Evolutionary conservation across 2,329 filamentous ascomycete genomes (phyloP).

Genomic region (Passalora sequoiae): DNA sequence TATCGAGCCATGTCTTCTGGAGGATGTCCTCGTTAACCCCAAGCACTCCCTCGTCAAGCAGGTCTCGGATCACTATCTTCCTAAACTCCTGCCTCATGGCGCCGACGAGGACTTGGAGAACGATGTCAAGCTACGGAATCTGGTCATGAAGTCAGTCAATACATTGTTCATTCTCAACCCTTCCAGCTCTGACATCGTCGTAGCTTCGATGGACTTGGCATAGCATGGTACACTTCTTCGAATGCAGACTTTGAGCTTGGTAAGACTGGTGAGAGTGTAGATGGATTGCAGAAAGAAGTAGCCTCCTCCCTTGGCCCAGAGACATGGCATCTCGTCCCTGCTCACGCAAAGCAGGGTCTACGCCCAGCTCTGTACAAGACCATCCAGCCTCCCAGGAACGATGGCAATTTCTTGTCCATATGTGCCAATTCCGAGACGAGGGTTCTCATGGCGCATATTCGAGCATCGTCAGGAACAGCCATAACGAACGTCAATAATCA

Average conservation of each 20-base stretch:
- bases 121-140: slow-evolving; percentile 47
- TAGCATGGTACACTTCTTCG: slow-evolving; percentile 50
- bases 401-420: slow-evolving; percentile 51
- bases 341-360: slow-evolving; percentile 23
- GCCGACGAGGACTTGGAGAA: slow-evolving; percentile 41
- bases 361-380: slow-evolving; percentile 51
- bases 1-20: slow-evolving; percentile 50
- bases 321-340: slow-evolving; percentile 3
- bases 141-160: slow-evolving; percentile 35
- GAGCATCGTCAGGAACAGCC: slow-evolving; percentile 46
- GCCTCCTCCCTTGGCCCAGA: slow-evolving; percentile 1
- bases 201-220: slow-evolving; percentile 53
- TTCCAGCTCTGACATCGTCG: too few species aligned
- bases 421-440: slow-evolving; percentile 48
- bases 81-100: slow-evolving; percentile 48
- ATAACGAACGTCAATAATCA: slow-evolving; percentile 51
- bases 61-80: slow-evolving; percentile 51
- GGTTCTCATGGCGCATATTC: slow-evolving; percentile 51
- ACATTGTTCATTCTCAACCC: too few species aligned
- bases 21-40: slow-evolving; percentile 50
- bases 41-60: slow-evolving; percentile 43
- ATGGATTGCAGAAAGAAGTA: slow-evolving; percentile 30
- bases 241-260: slow-evolving; percentile 38
- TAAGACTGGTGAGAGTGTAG: slow-evolving; percentile 24
- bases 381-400: slow-evolving; percentile 48